These are phyloP conservation scores for Cardamine chenopodiifolia DNA, from an alignment of 345 rosid species.

Conservation along the genomic window DNA sequence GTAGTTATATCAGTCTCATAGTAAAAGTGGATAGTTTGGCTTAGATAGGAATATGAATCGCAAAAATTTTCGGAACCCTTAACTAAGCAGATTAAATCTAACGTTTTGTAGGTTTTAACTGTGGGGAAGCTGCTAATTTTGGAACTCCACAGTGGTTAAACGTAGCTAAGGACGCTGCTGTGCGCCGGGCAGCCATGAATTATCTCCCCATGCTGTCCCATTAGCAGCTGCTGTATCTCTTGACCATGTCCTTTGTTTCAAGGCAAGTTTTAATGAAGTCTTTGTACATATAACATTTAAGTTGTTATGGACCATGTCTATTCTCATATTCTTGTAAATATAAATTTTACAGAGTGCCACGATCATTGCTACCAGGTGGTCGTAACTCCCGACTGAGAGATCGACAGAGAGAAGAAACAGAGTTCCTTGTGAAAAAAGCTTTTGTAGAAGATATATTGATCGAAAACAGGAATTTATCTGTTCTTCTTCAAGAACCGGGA, in stretches of 20 bases:
- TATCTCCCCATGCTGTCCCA: conserved; percentile 99
- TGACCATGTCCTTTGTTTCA: conserved; percentile 96
- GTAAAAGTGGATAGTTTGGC: conserved; percentile 16
- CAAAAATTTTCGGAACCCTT: background rate
- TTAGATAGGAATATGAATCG: conserved; percentile 19
- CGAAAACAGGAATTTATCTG: conserved; percentile 63
- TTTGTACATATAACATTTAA: conserved; percentile 12
- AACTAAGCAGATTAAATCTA: conserved; percentile 20
- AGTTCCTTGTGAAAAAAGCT: conserved; percentile 83
- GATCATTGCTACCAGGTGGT: conserved; percentile 90
- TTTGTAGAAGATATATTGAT: conserved; percentile 81
- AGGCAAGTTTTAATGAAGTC: conserved; percentile 54
- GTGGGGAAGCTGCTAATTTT: conserved; percentile 99
- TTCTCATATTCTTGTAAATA: conserved; percentile 38
- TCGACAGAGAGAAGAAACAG: conserved; percentile 90
- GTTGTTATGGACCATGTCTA: background rate
- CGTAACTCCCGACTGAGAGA: conserved; percentile 96
- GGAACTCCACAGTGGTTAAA: conserved; percentile 98
- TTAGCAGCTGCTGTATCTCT: conserved; percentile 91
- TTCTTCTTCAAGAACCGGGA: conserved; percentile 59
- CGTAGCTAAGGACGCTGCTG: conserved; percentile 98
- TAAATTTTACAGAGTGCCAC: conserved; percentile 75
- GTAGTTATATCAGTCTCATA: conserved; percentile 16
- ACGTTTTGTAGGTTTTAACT: conserved; percentile 73
- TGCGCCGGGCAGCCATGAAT: conserved; percentile 99